These are phyloP conservation scores for Gossypium thurberi DNA, from an alignment of 345 rosid genomes.

Conservation along the genomic window DNA sequence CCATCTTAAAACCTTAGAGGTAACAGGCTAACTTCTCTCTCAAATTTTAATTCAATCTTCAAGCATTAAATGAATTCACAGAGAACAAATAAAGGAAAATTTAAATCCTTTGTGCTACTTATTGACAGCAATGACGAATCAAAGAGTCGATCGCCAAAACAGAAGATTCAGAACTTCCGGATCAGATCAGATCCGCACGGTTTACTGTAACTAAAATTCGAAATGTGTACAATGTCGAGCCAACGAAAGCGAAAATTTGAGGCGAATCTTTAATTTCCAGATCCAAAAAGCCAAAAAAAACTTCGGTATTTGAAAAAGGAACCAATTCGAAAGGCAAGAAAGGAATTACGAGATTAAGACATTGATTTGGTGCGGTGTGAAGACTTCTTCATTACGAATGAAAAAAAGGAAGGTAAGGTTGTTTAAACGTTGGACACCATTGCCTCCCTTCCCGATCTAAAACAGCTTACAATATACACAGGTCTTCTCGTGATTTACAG, in stretches of 20 bases:
- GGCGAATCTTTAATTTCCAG: neutral
- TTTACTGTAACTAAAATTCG: neutral
- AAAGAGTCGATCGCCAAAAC: neutral
- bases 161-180: neutral
- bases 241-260: neutral
- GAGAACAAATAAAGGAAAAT: neutral
- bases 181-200: constrained; percentile 4
- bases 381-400: neutral
- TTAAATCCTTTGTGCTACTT: neutral
- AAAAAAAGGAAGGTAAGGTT: neutral
- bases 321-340: neutral
- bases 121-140: neutral
- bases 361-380: neutral
- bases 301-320: neutral
- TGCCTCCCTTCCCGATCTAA: constrained; percentile 2
- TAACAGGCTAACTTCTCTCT: neutral
- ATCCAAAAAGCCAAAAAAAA: neutral
- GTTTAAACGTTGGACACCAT: neutral
- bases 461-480: neutral
- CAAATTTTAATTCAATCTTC: neutral
- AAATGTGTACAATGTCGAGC: neutral
- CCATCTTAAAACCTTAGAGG: constrained; percentile 33
- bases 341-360: neutral
- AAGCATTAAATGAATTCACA: constrained; percentile 2
- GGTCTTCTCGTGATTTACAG: constrained; percentile 8